Evolutionary conservation across 2,329 filamentous ascomycete genomes (phyloP).

Genomic region (Neopestalotiopsis sp.): DNA sequence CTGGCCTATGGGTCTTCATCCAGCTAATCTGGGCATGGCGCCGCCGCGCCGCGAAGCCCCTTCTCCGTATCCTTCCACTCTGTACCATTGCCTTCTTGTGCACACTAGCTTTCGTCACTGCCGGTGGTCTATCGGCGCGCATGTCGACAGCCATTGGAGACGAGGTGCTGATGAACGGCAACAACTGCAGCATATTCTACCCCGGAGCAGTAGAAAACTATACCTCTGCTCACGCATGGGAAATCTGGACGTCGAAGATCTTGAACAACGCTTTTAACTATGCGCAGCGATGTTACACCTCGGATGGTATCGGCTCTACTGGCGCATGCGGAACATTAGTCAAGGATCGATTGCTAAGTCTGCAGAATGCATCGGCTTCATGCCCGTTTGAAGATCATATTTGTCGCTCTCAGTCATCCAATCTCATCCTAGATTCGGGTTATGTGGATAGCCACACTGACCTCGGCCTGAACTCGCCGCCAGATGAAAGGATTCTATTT

Average conservation of each 20-base stretch:
- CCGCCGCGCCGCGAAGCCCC: not conserved
- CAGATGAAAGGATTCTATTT: conserved; percentile 18
- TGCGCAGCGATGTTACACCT: conserved; percentile 25
- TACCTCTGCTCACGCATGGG: no score
- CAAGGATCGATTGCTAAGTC: not conserved
- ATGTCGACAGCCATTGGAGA: conserved; percentile 22
- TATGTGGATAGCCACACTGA: conserved; percentile 24
- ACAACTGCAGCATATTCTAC: conserved; percentile 11
- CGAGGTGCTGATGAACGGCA: conserved; percentile 23
- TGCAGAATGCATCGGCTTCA: conserved; percentile 6
- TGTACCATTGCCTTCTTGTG: conserved; percentile 10
- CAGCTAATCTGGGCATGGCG: conserved; percentile 20
- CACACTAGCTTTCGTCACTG: conserved; percentile 20
- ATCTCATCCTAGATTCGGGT: conserved; percentile 23
- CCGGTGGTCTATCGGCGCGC: conserved; percentile 24
- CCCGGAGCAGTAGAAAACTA: not conserved
- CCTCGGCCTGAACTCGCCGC: conserved; percentile 23
- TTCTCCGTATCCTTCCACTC: not conserved
- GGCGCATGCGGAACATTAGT: not conserved
- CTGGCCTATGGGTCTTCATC: conserved; percentile 16
- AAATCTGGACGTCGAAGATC: not conserved
- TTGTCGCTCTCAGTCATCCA: conserved; percentile 19
- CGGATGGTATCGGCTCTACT: not conserved
- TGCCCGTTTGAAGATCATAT: conserved; percentile 23
- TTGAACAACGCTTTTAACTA: conserved; percentile 22